A percentile compares a stretch with the other conserved stretches of the same genome.
phyloP scores from a whole-genome alignment of 345 rosid genomes.

The Aegle marmelos region DNA sequence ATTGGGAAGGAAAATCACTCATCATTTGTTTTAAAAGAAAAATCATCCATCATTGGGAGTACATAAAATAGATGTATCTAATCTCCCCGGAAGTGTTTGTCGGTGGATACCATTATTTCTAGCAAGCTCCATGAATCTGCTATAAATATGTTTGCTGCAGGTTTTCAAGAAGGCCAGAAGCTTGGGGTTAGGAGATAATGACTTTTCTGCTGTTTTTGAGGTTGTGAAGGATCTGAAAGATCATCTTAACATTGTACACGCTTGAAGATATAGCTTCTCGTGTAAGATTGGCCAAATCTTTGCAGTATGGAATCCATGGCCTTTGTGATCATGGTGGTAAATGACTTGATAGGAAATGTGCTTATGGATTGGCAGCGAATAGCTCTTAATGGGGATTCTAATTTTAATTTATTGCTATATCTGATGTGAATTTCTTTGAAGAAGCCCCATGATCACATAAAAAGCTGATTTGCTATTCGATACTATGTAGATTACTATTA shows the following conservation, averaged over 20 bases:
- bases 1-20: background rate
- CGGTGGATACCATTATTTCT: background rate
- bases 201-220: constrained; percentile 89
- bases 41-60: background rate
- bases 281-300: background rate
- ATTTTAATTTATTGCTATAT: background rate
- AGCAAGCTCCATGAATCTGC: background rate
- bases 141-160: constrained; percentile 28
- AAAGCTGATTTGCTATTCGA: background rate
- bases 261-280: background rate
- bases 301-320: background rate
- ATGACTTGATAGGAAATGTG: background rate
- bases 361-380: background rate
- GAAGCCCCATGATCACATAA: background rate
- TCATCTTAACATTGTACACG: constrained; percentile 8
- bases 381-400: background rate
- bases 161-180: constrained; percentile 92
- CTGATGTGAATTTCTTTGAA: background rate
- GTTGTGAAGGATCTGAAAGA: constrained; percentile 44
- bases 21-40: too few species aligned
- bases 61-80: background rate
- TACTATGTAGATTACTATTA: background rate
- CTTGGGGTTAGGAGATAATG: constrained; percentile 81
- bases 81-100: background rate
- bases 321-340: background rate